Evolutionary conservation across 805 yeast genomes (phyloP).

Genomic region (Candida suzukii): DNA sequence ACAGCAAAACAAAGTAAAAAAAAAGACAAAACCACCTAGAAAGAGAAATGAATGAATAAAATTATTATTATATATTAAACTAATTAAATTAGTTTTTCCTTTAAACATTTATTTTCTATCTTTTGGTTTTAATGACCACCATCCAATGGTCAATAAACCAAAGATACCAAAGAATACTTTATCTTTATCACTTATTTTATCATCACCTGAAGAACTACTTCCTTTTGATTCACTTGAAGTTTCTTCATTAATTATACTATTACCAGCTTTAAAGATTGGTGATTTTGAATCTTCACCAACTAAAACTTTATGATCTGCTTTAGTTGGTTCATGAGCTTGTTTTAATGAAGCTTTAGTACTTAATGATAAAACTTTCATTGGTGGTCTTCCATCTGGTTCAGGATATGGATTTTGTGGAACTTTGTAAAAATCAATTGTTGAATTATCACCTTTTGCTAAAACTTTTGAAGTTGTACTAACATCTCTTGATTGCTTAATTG

Average conservation of each 20-base stretch:
- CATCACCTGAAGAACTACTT: constrained; percentile 4
- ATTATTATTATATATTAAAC: too few species aligned
- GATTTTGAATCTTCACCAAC: constrained; percentile 9
- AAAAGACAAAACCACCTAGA: too few species aligned
- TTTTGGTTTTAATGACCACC: constrained; percentile 26
- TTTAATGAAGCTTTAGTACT: constrained; percentile 20
- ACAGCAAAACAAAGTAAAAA: too few species aligned
- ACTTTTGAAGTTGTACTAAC: constrained; percentile 15
- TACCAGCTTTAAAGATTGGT: constrained; percentile 11
- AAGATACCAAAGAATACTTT: constrained; percentile 19
- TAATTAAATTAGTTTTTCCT: too few species aligned
- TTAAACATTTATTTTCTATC: not conserved
- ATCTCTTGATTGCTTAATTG: constrained; percentile 7
- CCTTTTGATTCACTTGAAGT: not conserved
- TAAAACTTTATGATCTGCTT: constrained; percentile 2
- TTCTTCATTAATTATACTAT: constrained; percentile 8
- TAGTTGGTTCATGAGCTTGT: constrained; percentile 3
- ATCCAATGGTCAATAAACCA: constrained; percentile 19
- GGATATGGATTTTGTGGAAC: constrained; percentile 30
- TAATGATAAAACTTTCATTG: constrained; percentile 20
- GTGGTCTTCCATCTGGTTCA: constrained; percentile 15
- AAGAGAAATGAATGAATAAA: too few species aligned
- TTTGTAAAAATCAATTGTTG: constrained; percentile 51
- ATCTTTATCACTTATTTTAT: constrained; percentile 5
- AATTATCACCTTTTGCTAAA: constrained; percentile 46